A percentile compares a stretch with the other conserved stretches of the same genome.
Evolutionary conservation across 352 stramenopile species (phyloP).

Genomic region (Globisporangium parvum): DNA sequence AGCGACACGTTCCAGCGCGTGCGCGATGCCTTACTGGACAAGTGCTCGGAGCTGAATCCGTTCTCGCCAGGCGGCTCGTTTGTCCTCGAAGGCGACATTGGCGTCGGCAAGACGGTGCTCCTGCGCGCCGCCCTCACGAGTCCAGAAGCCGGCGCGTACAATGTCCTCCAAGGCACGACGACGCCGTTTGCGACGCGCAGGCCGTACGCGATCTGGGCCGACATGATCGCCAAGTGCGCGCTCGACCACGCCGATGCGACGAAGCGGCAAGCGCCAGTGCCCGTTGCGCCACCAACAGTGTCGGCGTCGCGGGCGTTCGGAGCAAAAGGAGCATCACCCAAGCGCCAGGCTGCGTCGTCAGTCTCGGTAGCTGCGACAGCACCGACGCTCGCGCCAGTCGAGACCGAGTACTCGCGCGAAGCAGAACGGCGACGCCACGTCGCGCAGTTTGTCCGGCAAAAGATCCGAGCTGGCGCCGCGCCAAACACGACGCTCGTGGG

Average conservation of each 20-base stretch:
- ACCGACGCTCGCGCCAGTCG: neutral
- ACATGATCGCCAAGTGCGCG: constrained; percentile 67
- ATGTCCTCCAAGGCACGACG: constrained; percentile 65
- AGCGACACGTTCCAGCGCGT: constrained; percentile 52
- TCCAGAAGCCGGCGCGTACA: constrained; percentile 40
- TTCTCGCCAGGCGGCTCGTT: constrained; percentile 64
- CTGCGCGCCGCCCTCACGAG: constrained; percentile 50
- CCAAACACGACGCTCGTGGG: constrained; percentile 64
- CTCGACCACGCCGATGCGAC: constrained; percentile 17
- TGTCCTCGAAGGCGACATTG: constrained; percentile 78
- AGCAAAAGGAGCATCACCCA: neutral
- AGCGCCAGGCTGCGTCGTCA: neutral
- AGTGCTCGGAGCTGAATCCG: constrained; percentile 61
- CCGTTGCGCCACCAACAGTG: neutral
- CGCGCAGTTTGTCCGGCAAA: constrained; percentile 50
- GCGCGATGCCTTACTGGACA: constrained; percentile 45
- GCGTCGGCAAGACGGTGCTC: constrained; percentile 78
- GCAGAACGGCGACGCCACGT: constrained; percentile 42
- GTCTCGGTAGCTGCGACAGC: neutral
- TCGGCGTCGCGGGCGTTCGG: too few species aligned
- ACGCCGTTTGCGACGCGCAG: constrained; percentile 70
- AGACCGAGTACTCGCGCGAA: constrained; percentile 21
- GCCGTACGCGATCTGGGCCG: constrained; percentile 73
- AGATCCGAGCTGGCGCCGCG: constrained; percentile 54
- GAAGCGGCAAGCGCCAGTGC: neutral